Evolutionary conservation across 2,329 filamentous ascomycete species (phyloP), one percentile per base, ranked within the genome.

Genomic region (Venturia nashicola): DNA sequence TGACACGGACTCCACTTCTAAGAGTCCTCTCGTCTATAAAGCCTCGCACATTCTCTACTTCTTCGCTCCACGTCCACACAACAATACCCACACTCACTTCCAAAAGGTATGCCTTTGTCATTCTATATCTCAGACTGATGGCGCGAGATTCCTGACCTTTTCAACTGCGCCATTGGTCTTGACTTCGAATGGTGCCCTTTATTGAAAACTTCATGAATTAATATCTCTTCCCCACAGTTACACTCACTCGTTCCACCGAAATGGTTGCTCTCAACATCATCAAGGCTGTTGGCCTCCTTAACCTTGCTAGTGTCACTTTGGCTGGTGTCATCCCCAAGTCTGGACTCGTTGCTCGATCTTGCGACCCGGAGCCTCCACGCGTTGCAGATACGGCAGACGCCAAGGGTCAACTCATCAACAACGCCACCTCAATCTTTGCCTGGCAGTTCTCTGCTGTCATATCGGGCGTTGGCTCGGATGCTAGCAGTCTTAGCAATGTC

Each of bases 371-470:
- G 43, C 64, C 59, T 62, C n/a, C 63, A 61, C 23, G 27, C 64
- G 46, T 46, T 9, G 27, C 42, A 23, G n/a, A 27, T 12, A 14
- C n/a, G 1, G 36, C 23, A 34, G 14, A 16, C 3, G 20, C 23
- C 14, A 44, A 32, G 7, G 9, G 16, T 3, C 55, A 69, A 43
- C 59, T 62, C 39, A 42, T 65, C 57, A 64, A 62, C 40, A 70
- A 70, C 61, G 66, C 69, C 27, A 72, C 71, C 27, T 66, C 61
- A 12, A 51, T 70, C 59, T 68, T 72, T 61, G 70, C 70, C 40
- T 72, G 69, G 67, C 70, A 71, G 59, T 61, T 73, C 43, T 67
- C 69, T 14, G 27, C 61, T 34, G 39, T 23, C 61, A 27, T n/a
- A 20, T 12, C n/a, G 23, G 9, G 9, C n/a, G 27, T 57, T 36